These are phyloP conservation scores for Saturnispora serradocipensis DNA, from an alignment of 805 yeast genomes.

Conservation along the genomic window DNA sequence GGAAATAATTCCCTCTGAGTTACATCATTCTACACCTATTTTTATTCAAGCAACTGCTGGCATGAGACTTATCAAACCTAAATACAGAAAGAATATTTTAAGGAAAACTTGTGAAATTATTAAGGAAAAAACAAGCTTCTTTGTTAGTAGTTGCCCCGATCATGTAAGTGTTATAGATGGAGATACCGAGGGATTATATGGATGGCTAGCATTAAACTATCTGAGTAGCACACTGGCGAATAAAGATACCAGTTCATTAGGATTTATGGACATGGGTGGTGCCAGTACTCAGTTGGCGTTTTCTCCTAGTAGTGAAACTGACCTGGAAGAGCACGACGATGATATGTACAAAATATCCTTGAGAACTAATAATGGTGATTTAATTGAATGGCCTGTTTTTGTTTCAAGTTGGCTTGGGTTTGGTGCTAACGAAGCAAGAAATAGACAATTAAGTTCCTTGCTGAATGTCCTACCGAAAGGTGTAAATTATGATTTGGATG, in stretches of 20 bases:
- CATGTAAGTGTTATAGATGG: slow-evolving; percentile 89
- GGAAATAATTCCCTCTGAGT: slow-evolving; percentile 53
- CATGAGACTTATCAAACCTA: slow-evolving; percentile 65
- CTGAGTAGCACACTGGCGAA: slow-evolving; percentile 55
- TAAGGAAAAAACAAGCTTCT: slow-evolving; percentile 45
- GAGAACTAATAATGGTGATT: slow-evolving; percentile 59
- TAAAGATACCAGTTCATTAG: slow-evolving; percentile 49
- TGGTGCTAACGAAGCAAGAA: slow-evolving; percentile 92
- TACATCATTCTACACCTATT: slow-evolving; percentile 65
- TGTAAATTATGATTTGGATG: slow-evolving; percentile 34
- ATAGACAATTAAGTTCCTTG: slow-evolving; percentile 52
- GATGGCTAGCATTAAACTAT: slow-evolving; percentile 91
- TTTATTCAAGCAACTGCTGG: slow-evolving; percentile 96
- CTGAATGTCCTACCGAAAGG: slow-evolving; percentile 40
- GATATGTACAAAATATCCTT: slow-evolving; percentile 62
- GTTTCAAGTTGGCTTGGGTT: slow-evolving; percentile 97
- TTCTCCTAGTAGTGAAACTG: slow-evolving; percentile 61
- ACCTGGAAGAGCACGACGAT: slow-evolving; percentile 55
- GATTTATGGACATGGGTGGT: slow-evolving; percentile 99
- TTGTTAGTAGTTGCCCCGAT: slow-evolving; percentile 48
- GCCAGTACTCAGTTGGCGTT: slow-evolving; percentile 96
- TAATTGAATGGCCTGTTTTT: slow-evolving; percentile 75
- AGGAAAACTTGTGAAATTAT: slow-evolving; percentile 52
- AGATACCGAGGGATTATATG: slow-evolving; percentile 87
- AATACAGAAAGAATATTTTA: slow-evolving; percentile 45